These are phyloP conservation scores for Aciculosporium take DNA, from an alignment of 2,329 filamentous ascomycete genomes.

Conservation along the genomic window DNA sequence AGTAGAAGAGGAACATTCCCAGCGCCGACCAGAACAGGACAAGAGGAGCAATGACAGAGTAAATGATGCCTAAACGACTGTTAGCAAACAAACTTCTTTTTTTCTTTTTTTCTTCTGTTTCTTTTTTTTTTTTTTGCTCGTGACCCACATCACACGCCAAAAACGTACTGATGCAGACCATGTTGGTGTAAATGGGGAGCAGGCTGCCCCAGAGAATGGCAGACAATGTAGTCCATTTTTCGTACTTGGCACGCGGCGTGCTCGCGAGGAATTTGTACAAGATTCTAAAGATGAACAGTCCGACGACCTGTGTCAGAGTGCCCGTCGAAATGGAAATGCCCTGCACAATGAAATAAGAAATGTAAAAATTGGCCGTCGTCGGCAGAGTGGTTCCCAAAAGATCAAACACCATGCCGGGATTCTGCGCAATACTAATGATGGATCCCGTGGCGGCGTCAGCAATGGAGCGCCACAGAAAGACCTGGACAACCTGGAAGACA, in stretches of 20 bases:
- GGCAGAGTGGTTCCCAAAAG: conserved; percentile 63
- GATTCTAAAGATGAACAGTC: conserved; percentile 52
- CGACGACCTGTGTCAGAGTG: conserved; percentile 52
- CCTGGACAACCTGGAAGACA: conserved; percentile 79
- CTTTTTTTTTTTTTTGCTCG: not conserved
- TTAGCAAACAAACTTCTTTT: conserved; percentile 10
- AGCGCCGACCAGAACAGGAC: conserved; percentile 68
- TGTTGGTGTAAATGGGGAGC: conserved; percentile 59
- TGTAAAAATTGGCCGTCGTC: conserved; percentile 82
- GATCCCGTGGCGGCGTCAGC: conserved; percentile 64
- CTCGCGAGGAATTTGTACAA: conserved; percentile 58
- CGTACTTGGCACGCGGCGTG: conserved; percentile 67
- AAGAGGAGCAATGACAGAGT: conserved; percentile 71
- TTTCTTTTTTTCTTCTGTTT: not conserved
- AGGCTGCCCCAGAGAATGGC: conserved; percentile 65
- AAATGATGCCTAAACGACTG: conserved; percentile 43
- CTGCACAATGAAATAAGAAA: conserved; percentile 78
- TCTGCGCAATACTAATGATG: conserved; percentile 43
- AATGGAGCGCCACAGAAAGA: conserved; percentile 78
- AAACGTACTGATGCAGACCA: conserved; percentile 50
- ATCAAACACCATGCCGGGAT: conserved; percentile 46
- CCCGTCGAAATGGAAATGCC: conserved; percentile 63
- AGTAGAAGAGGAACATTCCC: conserved; percentile 65
- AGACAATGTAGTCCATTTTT: conserved; percentile 53
- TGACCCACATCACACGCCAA: not conserved